Evolutionary conservation across 164 flowering plant species (phyloP), one percentile per base, ranked within the genome.

Genomic region (Platanus orientalis): DNA sequence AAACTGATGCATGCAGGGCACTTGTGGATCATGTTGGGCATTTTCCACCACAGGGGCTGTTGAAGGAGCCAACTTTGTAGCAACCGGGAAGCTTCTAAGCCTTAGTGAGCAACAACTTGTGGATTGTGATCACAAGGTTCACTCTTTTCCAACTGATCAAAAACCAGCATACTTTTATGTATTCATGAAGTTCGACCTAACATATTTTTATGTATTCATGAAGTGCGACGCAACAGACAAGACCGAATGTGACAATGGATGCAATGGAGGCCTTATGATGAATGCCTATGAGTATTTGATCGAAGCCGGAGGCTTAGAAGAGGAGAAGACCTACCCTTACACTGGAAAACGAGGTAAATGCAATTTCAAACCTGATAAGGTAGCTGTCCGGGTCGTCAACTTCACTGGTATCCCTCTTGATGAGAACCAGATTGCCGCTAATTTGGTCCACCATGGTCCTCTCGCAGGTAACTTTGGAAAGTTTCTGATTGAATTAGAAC

Each of bases 11-110:
- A 44, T 81, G 69, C 73, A 88, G 97, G 97, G 96, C 0, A 21
- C 59, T 1, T 89, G 98, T 73, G 98, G 98, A 26, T 78, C 98
- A 10, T 92, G 98, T 67, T 92, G 98, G 98, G 96, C 96, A 16
- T 92, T 92, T 63, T 89, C 96, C 79, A 82, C 94, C 21, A 87
- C 94, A 6, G 94, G 96, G 66, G 79, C 75, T 0, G 64, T 92
- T 11, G 98, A 92, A 76, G 98, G 98, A 67, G 89, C 98, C 34
- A 62, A 87, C 66, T 92, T 83, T 70, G 53, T 89, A 16, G 78
- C 85, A 26, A 86, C 92, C 0, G 92, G 96, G 63, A 79, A 87
- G 79, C 96, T 92, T 47, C 75, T 84, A 49, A 86, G 57, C 52
- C 89, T 92, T 12, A 89, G 96, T 39, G 92, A 92, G 67, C 96